phyloP scores from a whole-genome alignment of 2,329 filamentous ascomycete species.

The Alternaria ethzedia region DNA sequence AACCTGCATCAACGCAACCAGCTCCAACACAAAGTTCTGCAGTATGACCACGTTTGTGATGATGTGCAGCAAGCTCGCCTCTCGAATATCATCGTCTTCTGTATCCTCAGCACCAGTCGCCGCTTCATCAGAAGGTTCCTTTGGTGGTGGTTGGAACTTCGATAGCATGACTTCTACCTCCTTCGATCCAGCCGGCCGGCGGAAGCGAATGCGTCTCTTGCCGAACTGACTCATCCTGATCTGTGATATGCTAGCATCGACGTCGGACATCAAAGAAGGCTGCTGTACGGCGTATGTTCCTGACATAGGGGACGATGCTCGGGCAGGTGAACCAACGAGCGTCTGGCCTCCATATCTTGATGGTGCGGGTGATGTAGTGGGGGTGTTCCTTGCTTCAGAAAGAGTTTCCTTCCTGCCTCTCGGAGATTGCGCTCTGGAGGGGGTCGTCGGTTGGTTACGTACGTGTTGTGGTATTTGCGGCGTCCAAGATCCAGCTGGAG shows the following conservation, averaged over 20 bases:
- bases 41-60: conserved; percentile 59
- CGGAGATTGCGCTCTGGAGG: conserved; percentile 45
- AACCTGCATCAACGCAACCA: conserved; percentile 57
- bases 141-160: conserved; percentile 45
- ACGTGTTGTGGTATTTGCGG: conserved; percentile 47
- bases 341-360: conserved; percentile 33
- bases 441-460: conserved; percentile 35
- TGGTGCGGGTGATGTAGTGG: conserved; percentile 6
- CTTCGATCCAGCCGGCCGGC: conserved; percentile 27
- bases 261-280: conserved; percentile 43
- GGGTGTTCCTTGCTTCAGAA: conserved; percentile 17
- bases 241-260: conserved; percentile 41
- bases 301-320: conserved; percentile 37
- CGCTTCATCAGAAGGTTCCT: conserved; percentile 26
- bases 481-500: conserved; percentile 40
- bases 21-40: conserved; percentile 58
- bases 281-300: conserved; percentile 37
- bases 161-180: conserved; percentile 43
- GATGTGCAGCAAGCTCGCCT: conserved; percentile 57
- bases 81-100: conserved; percentile 39
- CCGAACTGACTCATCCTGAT: conserved; percentile 42
- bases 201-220: conserved; percentile 46
- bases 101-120: conserved; percentile 22
- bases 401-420: conserved; percentile 46
- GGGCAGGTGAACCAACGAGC: conserved; percentile 36